Base-by-base conservation (phyloP, 2,329 filamentous ascomycete genomes). In the Sporothrix sp. region DNA sequence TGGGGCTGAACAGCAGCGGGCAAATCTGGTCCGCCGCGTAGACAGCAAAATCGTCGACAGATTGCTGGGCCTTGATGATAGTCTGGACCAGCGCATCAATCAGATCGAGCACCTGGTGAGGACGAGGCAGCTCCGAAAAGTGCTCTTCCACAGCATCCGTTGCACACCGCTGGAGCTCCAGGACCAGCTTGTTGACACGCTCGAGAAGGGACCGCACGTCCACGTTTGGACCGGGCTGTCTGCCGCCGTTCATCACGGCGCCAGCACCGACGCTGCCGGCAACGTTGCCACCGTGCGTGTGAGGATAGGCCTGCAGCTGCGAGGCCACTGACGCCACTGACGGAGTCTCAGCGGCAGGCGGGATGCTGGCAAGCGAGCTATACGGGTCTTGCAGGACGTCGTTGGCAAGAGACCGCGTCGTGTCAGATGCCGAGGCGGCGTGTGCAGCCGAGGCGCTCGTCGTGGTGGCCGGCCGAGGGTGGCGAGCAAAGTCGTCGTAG, bases 401-500 rank as follows among this genome's bases (percentile, higher is more conserved):
- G 53, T 82, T 82, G 18, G 79, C 75, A 51, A 84, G 68, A 7
- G 76, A 76, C 52, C 79, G 71, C 1, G 77, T 81, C 5, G 78
- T 71, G 59, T 84, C 81, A 2, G 79, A 82, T 1, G 74, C 66
- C 2, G 80, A 78, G 10, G 78, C 68, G 14, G 71, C 71, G 57
- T 83, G 79, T 69, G 81, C 65, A 54, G 74, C 58, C 62, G 76
- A 78, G 1, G 33, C 35, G 4, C n/a, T 48, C 9, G 44, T 44
- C 4, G 44, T 42, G 0, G 48, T 35, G 0, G 50, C 11, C 4
- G 54, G 52, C 51, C 88, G 84, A 25, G 87, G 84, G 63, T 95
- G 88, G 51, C 89, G 78, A 9, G 87, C 88, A 65, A 98, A 98
- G 56, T 97, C 90, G 61, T 97, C 90, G 62, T 98, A 98, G 23